Evolutionary conservation across 2,329 filamentous ascomycete species (phyloP).

Genomic region (Penicillium frequentans): DNA sequence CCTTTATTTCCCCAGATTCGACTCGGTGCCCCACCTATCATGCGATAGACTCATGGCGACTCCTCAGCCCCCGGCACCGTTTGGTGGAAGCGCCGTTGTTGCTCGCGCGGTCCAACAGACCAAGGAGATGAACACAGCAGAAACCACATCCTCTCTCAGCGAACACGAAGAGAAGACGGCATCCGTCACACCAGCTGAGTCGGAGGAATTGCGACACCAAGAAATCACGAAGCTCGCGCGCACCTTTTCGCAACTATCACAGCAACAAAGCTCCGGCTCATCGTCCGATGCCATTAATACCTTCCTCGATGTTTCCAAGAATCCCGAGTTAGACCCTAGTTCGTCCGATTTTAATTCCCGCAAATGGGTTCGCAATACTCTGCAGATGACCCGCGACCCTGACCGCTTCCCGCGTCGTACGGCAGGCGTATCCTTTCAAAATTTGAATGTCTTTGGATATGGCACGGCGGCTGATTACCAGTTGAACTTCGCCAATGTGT

Average conservation of each 20-base stretch:
- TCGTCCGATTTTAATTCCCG: conserved; percentile 44
- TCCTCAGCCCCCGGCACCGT: conserved; percentile 19
- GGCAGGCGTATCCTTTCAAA: conserved; percentile 45
- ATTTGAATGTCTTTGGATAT: conserved; percentile 47
- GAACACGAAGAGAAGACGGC: conserved; percentile 16
- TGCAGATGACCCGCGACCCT: conserved; percentile 33
- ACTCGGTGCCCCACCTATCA: background rate
- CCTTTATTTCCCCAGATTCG: background rate
- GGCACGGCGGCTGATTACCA: conserved; percentile 46
- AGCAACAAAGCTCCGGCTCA: conserved; percentile 17
- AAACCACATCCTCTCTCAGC: background rate
- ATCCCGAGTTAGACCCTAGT: conserved; percentile 43
- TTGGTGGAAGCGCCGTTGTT: conserved; percentile 13
- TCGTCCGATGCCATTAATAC: conserved; percentile 29
- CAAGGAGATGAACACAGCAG: conserved; percentile 1
- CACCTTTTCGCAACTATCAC: conserved; percentile 31
- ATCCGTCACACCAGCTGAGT: conserved; percentile 22
- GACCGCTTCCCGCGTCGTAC: conserved; percentile 33
- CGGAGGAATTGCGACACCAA: conserved; percentile 24
- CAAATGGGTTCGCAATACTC: conserved; percentile 46
- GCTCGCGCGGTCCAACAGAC: conserved; percentile 4
- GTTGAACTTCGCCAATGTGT: conserved; percentile 45
- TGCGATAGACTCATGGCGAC: conserved; percentile 8
- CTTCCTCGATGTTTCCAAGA: conserved; percentile 33
- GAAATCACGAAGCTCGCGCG: conserved; percentile 32